These are phyloP conservation scores for Rhodotorula mucilaginosa DNA, from an alignment of 1,284 basidiomycete genomes.

Conservation along the genomic window DNA sequence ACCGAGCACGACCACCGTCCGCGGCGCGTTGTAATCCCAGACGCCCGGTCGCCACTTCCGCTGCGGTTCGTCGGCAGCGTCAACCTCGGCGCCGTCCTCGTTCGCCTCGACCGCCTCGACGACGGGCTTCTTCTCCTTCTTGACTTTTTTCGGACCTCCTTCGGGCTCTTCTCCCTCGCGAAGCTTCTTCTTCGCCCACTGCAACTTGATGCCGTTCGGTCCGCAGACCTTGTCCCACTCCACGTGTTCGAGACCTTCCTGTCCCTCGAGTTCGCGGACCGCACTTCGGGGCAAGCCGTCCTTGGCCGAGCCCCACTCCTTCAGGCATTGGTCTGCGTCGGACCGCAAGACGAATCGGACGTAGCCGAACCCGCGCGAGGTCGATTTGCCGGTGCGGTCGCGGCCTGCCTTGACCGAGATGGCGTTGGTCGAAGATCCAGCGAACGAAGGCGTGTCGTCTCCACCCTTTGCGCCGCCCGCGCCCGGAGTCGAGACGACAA, in stretches of 20 bases:
- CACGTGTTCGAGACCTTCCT: slow-evolving; percentile 51
- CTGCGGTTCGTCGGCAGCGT: slow-evolving; percentile 19
- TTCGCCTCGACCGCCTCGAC: slow-evolving; percentile 37
- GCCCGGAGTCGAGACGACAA: slow-evolving; percentile 68
- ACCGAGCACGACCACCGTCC: slow-evolving; percentile 42
- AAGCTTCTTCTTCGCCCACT: slow-evolving; percentile 61
- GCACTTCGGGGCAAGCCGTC: slow-evolving; percentile 44
- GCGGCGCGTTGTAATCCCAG: slow-evolving; percentile 36
- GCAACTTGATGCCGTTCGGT: slow-evolving; percentile 67
- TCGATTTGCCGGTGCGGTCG: slow-evolving; percentile 56
- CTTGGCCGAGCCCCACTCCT: slow-evolving; percentile 55
- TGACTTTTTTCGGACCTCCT: slow-evolving; percentile 45
- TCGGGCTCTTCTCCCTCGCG: slow-evolving; percentile 54
- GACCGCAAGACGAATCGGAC: slow-evolving; percentile 86
- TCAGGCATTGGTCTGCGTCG: slow-evolving; percentile 76
- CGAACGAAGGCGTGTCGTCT: slow-evolving; percentile 41
- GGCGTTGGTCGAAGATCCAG: slow-evolving; percentile 29
- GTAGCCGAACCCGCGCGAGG: slow-evolving; percentile 97
- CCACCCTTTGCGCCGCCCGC: not conserved
- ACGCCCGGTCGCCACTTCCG: slow-evolving; percentile 23
- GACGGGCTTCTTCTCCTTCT: slow-evolving; percentile 51
- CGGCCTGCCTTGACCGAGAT: slow-evolving; percentile 36
- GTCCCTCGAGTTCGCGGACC: slow-evolving; percentile 31
- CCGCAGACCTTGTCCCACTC: slow-evolving; percentile 51
- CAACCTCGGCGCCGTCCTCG: slow-evolving; percentile 18